Base-by-base conservation (phyloP, 345 rosid species). In the Lepidium didymum region DNA sequence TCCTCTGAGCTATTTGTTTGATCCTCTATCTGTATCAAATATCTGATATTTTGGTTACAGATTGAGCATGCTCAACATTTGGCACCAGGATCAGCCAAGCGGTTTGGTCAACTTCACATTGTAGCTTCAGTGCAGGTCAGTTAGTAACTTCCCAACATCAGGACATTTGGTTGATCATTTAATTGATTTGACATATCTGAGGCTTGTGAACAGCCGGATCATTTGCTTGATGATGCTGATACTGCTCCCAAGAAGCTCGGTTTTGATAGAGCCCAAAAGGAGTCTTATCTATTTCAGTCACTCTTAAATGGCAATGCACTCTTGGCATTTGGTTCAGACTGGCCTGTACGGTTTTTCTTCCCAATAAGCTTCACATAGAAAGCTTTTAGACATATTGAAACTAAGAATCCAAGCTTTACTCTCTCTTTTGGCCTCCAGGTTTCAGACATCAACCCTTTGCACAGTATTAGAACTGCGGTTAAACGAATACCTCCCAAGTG, bases 61-160 rank as follows among this genome's bases (percentile, higher is more conserved):
- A 85, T 90, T 64, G 97, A 93, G 84, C 97, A 90, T 69, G 96
- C 90, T 9, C 98, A 93, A 74, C 96, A 93, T 82, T 78, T 93
- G 74, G 80, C 86, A 61, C 79, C 84, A 21, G 89, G 87, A 61
- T 71, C 87, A 74, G 81, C 81, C 8, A 76, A 50, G 10, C 81
- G 85, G 68, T 90, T 93, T 65, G 93, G 97, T 75, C 78, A 81
- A 55, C 88, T 79, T 74, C 77, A 82, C 45, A 73, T 88, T 64
- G 67, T 90, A 74, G 98, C 90, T 64, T 93, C 97, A 33, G 82
- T 88, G 10, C 98, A 92, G 91, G 98, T 88, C 46, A 69, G 62
- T 46, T 27, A 8, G 59, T 74, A 35, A 43, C 65, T 70, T 62
- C 34, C 62, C 60, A 31, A 6, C 31, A 38, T 68, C 16, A 0